Conservation (phyloP, 352 stramenopile genomes). For the Pythium chondricola region DNA sequence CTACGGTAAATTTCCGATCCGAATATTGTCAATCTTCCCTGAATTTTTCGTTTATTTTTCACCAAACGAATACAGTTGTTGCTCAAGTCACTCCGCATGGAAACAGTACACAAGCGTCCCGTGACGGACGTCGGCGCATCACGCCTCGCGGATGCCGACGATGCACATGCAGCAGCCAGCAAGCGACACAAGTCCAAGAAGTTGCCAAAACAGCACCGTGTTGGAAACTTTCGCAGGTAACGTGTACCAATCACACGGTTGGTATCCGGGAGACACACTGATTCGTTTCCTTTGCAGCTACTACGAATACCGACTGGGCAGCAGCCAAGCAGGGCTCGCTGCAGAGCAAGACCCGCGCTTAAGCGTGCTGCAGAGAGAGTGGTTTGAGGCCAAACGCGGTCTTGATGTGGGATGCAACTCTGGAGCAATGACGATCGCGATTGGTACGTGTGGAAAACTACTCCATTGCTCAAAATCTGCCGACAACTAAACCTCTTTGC, state of each 20-base stretch:
- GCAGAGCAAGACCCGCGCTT: constrained; percentile 47
- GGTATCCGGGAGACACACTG: neutral
- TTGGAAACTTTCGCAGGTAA: constrained; percentile 74
- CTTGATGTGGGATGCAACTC: constrained; percentile 83
- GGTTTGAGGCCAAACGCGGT: constrained; percentile 55
- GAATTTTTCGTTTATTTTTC: too few species aligned
- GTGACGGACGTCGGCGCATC: neutral
- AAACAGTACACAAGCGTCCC: neutral
- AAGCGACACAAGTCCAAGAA: constrained; percentile 9
- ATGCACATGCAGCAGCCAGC: neutral
- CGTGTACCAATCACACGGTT: neutral
- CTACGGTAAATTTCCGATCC: too few species aligned
- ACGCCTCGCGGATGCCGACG: neutral
- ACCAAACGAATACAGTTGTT: too few species aligned
- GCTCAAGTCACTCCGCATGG: neutral
- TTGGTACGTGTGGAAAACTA: constrained; percentile 25
- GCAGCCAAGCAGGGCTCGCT: constrained; percentile 36
- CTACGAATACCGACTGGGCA: constrained; percentile 73
- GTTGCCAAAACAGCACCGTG: constrained; percentile 30
- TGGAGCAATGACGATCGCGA: constrained; percentile 66
- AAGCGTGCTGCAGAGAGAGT: constrained; percentile 43
- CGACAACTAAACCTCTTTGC: neutral
- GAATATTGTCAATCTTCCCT: neutral
- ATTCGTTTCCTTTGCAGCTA: constrained; percentile 34
- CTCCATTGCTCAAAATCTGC: neutral